Conservation (phyloP, 2,329 filamentous ascomycete genomes). For the Moelleriella libera region DNA sequence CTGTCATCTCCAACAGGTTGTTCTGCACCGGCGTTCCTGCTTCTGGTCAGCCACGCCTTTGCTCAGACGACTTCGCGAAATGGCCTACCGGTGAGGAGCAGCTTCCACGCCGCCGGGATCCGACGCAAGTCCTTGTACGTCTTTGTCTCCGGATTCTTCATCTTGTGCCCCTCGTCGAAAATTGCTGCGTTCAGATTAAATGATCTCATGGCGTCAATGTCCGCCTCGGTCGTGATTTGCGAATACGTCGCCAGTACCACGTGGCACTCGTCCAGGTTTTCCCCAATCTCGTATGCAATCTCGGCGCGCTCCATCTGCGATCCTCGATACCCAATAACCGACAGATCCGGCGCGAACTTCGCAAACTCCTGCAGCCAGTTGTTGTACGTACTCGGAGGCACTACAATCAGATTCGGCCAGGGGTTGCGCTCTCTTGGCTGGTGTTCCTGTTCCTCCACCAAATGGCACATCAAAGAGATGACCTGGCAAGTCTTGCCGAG, state of each 20-base stretch:
- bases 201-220: constrained; percentile 34
- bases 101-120: constrained; percentile 68
- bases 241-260: constrained; percentile 47
- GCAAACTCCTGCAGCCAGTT: constrained; percentile 92
- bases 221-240: constrained; percentile 38
- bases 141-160: constrained; percentile 78
- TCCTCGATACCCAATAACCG: constrained; percentile 58
- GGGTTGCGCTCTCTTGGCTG: constrained; percentile 19
- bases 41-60: constrained; percentile 7
- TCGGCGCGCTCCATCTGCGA: constrained; percentile 50
- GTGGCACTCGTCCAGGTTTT: constrained; percentile 50
- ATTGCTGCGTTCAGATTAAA: constrained; percentile 45
- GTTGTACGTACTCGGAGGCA: constrained; percentile 84
- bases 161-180: constrained; percentile 86
- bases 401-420: constrained; percentile 72
- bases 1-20: constrained; percentile 83
- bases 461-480: constrained; percentile 76
- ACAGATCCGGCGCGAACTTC: constrained; percentile 67
- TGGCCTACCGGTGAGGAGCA: constrained; percentile 46
- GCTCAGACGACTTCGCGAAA: neutral
- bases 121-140: constrained; percentile 66
- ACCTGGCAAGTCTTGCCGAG: constrained; percentile 95
- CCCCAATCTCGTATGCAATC: constrained; percentile 51
- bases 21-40: constrained; percentile 89
- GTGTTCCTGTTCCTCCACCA: constrained; percentile 49